Evolutionary conservation across 2,329 filamentous ascomycete genomes (phyloP), one percentile per base, ranked within the genome.

Genomic region (Pseudogymnoascus sp.): DNA sequence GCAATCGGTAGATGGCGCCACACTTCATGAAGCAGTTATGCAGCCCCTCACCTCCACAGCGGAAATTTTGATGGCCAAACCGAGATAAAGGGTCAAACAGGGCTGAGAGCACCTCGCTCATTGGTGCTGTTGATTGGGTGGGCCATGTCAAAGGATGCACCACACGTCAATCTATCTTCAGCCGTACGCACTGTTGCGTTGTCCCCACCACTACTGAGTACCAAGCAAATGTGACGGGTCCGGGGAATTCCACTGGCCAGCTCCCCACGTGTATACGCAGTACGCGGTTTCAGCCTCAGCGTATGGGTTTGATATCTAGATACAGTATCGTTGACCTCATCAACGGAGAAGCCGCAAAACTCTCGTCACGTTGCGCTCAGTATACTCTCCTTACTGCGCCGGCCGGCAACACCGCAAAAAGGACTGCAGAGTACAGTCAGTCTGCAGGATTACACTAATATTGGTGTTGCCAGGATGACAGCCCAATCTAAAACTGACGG

Each of bases 11-110:
- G 29, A 54, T 15, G 13, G 29, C 47, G 47, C 47, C 47, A 54
- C 29, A 54, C n/a, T 33, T 54, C 29, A 13, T 26, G 21, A 17
- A n/a, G 33, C 26, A 33, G 8, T 54, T 54, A 54, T 54, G 44
- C 26, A 54, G 7, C 26, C 26, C 26, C n/a, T 31, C 44, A n/a
- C 44, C 29, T 33, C 26, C 44, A 5, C n/a, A 5, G 6, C 44
- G 44, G 44, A 54, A 33, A 54, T 54, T 54, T 54, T 54, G 44
- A 54, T 54, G 26, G 26, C 44, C 44, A 54, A 54, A 54, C 47
- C 47, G 5, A 54, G 47, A 54, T 54, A 54, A 54, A 54, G 47
- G 47, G 47, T 54, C 47, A 54, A 54, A 54, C 47, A 54, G 47
- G 47, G 47, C 47, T 54, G 47, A 54, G 5, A 13, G 47, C n/a